phyloP scores from a whole-genome alignment of 2,329 filamentous ascomycete species.

The Helotiales sp. region DNA sequence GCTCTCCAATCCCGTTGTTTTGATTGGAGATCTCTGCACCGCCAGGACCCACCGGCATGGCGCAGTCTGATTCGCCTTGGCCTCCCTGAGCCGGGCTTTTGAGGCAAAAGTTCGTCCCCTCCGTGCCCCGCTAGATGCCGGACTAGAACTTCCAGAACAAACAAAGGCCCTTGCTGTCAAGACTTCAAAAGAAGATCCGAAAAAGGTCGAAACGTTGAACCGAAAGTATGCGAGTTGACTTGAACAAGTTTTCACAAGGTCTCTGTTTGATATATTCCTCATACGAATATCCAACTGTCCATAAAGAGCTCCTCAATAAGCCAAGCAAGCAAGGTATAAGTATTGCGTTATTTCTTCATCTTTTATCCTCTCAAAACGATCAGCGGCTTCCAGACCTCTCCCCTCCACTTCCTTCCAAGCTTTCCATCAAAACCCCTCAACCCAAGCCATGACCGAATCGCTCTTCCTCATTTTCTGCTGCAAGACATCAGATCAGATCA shows the following conservation, averaged over 20 bases:
- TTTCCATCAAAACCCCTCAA: not conserved
- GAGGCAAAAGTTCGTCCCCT: not conserved
- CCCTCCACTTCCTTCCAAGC: not conserved
- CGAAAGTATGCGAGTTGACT: not conserved
- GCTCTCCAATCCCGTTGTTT: slow-evolving; percentile 4
- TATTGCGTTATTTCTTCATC: slow-evolving; percentile 7
- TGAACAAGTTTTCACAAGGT: not conserved
- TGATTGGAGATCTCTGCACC: slow-evolving; percentile 6
- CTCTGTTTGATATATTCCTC: not conserved
- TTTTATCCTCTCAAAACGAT: slow-evolving; percentile 9
- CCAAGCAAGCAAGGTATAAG: not conserved
- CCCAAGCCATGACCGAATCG: not conserved
- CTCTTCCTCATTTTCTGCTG: not conserved
- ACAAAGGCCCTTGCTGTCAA: not conserved
- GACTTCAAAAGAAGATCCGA: not conserved
- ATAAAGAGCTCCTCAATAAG: not conserved
- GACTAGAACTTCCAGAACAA: slow-evolving; percentile 4
- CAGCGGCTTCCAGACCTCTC: slow-evolving; percentile 5
- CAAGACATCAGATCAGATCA: not conserved
- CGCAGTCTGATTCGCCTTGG: slow-evolving; percentile 1
- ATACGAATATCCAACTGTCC: not conserved
- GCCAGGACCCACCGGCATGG: not conserved
- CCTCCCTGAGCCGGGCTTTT: not conserved
- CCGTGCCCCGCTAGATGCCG: slow-evolving; percentile 6
- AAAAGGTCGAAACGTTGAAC: not conserved